Base-by-base conservation (phyloP, 2,329 filamentous ascomycete species). In the Aspergillus phoenicis region DNA sequence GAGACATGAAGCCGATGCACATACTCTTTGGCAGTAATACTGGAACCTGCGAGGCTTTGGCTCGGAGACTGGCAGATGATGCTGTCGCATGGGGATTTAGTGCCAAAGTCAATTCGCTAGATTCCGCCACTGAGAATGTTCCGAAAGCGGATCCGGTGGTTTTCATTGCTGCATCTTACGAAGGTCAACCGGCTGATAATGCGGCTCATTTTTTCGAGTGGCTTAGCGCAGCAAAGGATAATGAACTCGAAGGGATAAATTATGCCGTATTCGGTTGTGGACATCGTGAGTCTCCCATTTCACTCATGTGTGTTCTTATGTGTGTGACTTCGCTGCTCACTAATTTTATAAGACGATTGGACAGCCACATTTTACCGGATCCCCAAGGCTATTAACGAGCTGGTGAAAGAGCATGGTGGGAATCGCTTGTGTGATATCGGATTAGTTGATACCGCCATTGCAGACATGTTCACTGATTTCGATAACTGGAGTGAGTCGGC, bases 181-280 rank as follows among this genome's bases (percentile, higher is more conserved):
- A 93, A 68, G 90, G 90, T 0, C 82, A 90, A 58, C 88, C 90
- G 0, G 85, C 89, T 0, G 88, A 91, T 62, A 92, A 93, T 63
- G 90, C 90, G 0, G 82, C 79, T 0, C 82, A 85, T 52, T 93
- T 93, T 67, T 83, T 88, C 24, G 78, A 82, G 17, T 93, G 90
- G 90, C 73, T 92, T 5, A 80, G 86, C 64, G 78, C 69, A 11
- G 76, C 84, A 10, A 78, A 83, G 58, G 81, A 77, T 3, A 76
- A 82, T 3, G 78, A 83, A 54, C 71, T 90, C 22, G 77, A 84
- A 8, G 83, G 81, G 7, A 83, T 89, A 0, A 78, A 83, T 1
- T 93, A 88, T 70, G 84, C 88, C 1, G 85, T 91, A 3, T 93
- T 90, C 71, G 90, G 88, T 1, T 89, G 87, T 57, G 90, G 89